These are phyloP conservation scores for Uronychia setigera DNA, from an alignment of 73 alveolate species.

Conservation along the genomic window DNA sequence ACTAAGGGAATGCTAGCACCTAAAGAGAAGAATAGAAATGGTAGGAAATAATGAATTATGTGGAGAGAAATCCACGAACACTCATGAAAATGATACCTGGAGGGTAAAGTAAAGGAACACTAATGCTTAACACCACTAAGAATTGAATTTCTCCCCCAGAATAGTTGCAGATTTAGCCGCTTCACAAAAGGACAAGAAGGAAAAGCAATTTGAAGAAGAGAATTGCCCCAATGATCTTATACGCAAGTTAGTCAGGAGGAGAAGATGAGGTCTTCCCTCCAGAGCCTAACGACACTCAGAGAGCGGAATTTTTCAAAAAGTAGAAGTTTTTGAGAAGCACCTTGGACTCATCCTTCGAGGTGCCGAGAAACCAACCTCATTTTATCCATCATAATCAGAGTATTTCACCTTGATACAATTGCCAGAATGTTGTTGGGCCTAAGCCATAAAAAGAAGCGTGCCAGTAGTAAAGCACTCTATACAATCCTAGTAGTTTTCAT, in stretches of 20 bases:
- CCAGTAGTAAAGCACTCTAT: background rate
- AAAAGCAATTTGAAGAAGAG: background rate
- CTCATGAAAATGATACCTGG: background rate
- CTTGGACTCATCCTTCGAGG: background rate
- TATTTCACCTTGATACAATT: background rate
- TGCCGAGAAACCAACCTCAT: background rate
- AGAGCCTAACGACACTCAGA: background rate
- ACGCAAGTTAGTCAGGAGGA: background rate
- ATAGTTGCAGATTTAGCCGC: too few species aligned
- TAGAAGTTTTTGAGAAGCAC: background rate
- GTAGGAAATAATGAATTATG: background rate
- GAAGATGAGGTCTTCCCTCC: background rate
- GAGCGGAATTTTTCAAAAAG: background rate
- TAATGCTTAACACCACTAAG: too few species aligned
- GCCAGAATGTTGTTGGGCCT: background rate
- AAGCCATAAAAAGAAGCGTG: background rate
- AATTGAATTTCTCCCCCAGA: too few species aligned
- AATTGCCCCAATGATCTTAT: background rate
- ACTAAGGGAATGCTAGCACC: too few species aligned
- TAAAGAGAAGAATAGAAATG: background rate
- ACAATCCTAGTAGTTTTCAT: background rate
- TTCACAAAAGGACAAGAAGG: background rate
- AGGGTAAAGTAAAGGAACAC: too few species aligned
- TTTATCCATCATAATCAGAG: background rate
- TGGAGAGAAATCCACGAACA: background rate